Evolutionary conservation across 768 basidiomycete genomes (phyloP), one percentile per base, ranked within the genome.

Genomic region (Dioszegia aurantiaca): DNA sequence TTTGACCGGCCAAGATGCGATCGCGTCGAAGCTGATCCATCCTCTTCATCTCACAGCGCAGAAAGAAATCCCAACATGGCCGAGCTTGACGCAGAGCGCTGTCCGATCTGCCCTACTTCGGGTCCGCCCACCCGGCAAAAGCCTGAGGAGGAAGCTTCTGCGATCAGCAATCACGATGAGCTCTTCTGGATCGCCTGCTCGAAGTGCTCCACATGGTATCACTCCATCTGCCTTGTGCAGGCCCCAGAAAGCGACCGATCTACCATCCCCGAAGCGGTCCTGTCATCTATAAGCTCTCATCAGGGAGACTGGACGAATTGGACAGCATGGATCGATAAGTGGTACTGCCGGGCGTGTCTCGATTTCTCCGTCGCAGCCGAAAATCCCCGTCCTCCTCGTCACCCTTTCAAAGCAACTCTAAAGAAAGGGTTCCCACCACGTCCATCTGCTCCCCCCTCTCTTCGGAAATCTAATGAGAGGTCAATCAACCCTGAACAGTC

Each of bases 181-280:
- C 33, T 66, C 49, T 30, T 47, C n/a, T 75, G 68, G 70, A 71
- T 73, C 51, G 71, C 61, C 4, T 75, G 74, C 37, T 57, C 64
- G 10, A 65, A 62, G 23, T 75, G 74, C 49, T n/a, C 46, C 21
- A 59, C 37, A n/a, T 75, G 74, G 74, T 70, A 60, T 37, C 74
- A 75, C 61, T 54, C 72, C 2, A 68, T 54, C 11, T 75, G 74
- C 44, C 33, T 75, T 2, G 30, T 71, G 2, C 48, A 52, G 4
- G 56, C 65, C 6, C 59, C 62, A 4, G 58, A 39, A 10, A 61
- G 55, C 6, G n/a, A 55, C 26, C 48, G 21, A 23, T 40, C 33
- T 16, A 62, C 66, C 0, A 45, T 74, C 1, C 73, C 73, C 4
- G 27, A 31, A 6, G 59, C 36, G n/a, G 49, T 68, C 3, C 10